Base-by-base conservation (phyloP, 441 rosid species). In the Hura crepitans region DNA sequence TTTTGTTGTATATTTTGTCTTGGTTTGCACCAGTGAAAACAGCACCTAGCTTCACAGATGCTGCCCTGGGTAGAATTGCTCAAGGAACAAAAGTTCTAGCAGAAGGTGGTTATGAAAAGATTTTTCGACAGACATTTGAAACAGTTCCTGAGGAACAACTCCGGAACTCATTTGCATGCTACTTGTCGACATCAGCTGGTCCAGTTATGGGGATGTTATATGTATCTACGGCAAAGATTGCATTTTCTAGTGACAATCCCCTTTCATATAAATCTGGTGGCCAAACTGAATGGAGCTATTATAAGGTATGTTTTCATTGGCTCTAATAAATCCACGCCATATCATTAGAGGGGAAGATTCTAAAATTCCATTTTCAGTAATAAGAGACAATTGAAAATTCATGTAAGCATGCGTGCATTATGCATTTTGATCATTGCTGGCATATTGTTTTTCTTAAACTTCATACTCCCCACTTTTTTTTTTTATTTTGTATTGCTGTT, bases 41-140 rank as follows among this genome's bases (percentile, higher is more conserved):
- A 20, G 81, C 91, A 39, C 99, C 99, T 20, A 94, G 99, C 78
- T 84, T 94, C 73, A 82, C 99, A 71, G 99, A 94, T 72, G 97
- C 99, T 75, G 97, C 99, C 5, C 79, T 94, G 86, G 97, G 97
- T 78, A 90, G 97, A 81, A 86, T 94, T 64, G 99, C 99, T n/a
- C 99, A 94, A 70, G 93, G 96, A 73, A 92, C 97, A 47, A 94
- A 94, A 78, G 89, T 94, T 51, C 79, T 94, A 35, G 97, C 97
- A 2, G 99, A 94, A 85, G 99, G 99, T 74, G 99, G 99, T 28
- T 89, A 94, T 53, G 99, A 92, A 81, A 94, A 90, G 74, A 85
- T 94, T 20, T 94, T 94, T 77, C 79, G 78, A 62, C 97, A 92
- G 67, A 87, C 93, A 23, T 94, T 94, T 76, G 98, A 90, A 73